Evolutionary conservation across 768 basidiomycete species (phyloP), one percentile per base, ranked within the genome.

Genomic region (Tephrocybe sp.): DNA sequence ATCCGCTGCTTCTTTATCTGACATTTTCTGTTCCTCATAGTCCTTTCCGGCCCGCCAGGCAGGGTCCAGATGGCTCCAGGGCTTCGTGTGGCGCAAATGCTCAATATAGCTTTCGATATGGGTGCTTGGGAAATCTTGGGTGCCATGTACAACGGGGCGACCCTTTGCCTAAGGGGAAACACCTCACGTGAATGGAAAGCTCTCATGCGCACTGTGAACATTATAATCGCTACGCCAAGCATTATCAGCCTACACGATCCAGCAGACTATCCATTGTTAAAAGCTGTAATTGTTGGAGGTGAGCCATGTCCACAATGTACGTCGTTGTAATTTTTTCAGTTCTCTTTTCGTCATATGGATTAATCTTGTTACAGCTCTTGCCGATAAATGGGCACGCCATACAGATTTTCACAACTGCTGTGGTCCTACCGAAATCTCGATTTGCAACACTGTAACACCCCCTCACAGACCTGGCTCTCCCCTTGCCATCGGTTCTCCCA

Each of bases 91-190:
- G 74, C 80, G 7, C 82, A 84, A 57, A 66, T 84, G 19, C 72
- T 85, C 65, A 83, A 84, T 54, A 76, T 85, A 39, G 77, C 82
- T 4, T 85, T 84, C 59, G 83, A 85, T 56, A 83, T 85, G 80
- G 80, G 78, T 38, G 80, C 80, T 16, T 85, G 83, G 83, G 79
- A 82, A 59, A 75, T 77, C 23, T 68, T 82, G 14, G 77, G 78
- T 5, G 69, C 74, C 9, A 62, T 82, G 46, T 71, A 65, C 58
- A 80, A 81, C 50, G 80, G 79, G 0, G 71, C 73, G 41, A 80
- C 79, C 0, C 70, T 82, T 7, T 77, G 76, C 59, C 64, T 82
- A 10, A 72, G 80, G 9, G 80, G 80, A 6, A 77, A 78, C 53
- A 69, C 71, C 3, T 72, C 70, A 5, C 72, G 70, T 30, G 75